phyloP scores from a whole-genome alignment of 352 stramenopile genomes.

The Sclerospora graminicola region DNA sequence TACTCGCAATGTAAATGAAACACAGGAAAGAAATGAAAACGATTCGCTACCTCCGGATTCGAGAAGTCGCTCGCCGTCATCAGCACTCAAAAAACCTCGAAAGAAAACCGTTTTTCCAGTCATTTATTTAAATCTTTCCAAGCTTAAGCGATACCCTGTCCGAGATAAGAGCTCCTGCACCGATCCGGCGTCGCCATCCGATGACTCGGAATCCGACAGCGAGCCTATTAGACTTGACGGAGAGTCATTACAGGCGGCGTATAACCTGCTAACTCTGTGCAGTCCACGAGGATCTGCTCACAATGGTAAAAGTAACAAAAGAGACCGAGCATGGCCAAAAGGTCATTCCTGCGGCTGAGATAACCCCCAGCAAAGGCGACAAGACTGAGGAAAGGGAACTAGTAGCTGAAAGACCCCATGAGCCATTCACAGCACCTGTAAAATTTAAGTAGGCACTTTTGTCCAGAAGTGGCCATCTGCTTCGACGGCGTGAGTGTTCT shows the following conservation, averaged over 20 bases:
- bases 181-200: conserved; percentile 10
- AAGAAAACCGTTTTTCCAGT: conserved; percentile 63
- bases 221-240: conserved; percentile 40
- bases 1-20: conserved; percentile 32
- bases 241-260: conserved; percentile 59
- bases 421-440: too few species aligned
- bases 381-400: too few species aligned
- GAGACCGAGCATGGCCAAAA: neutral
- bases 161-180: conserved; percentile 10
- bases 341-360: neutral
- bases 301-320: conserved; percentile 8
- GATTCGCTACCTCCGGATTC: conserved; percentile 14
- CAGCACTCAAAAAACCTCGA: conserved; percentile 29
- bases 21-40: conserved; percentile 8
- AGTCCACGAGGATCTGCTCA: conserved; percentile 8
- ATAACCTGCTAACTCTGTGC: conserved; percentile 56
- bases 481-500: too few species aligned
- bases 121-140: conserved; percentile 76
- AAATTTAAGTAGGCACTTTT: too few species aligned
- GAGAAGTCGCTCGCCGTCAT: conserved; percentile 18
- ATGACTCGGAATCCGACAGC: conserved; percentile 10
- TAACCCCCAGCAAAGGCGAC: neutral
- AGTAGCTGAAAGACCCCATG: too few species aligned
- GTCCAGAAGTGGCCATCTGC: too few species aligned
- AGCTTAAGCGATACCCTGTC: conserved; percentile 29